A percentile compares a stretch with the other conserved stretches of the same genome.
Conservation (phyloP, 2,329 filamentous ascomycete genomes). For the Colletotrichum spinosum region DNA sequence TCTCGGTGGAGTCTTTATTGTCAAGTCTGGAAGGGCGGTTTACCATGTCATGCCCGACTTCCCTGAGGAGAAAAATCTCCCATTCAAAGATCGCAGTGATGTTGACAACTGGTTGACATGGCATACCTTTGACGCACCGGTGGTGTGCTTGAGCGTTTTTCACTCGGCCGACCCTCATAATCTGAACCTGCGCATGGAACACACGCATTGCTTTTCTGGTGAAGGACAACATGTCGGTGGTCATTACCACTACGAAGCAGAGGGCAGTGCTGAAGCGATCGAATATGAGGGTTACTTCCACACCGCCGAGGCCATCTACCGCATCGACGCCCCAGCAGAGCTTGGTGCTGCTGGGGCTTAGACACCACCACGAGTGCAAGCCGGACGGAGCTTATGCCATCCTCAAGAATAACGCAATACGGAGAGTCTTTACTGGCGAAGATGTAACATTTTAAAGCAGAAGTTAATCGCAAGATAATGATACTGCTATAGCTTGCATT, state of each 20-base stretch:
- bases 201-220: constrained; percentile 58
- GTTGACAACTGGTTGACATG: constrained; percentile 54
- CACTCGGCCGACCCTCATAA: constrained; percentile 54
- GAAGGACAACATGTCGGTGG: constrained; percentile 49
- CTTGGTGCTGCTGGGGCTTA: too few species aligned
- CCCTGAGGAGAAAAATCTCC: constrained; percentile 40
- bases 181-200: constrained; percentile 56
- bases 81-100: constrained; percentile 44
- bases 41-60: constrained; percentile 61
- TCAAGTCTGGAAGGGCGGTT: constrained; percentile 49
- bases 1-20: constrained; percentile 54
- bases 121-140: constrained; percentile 49
- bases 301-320: constrained; percentile 52
- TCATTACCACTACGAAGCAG: constrained; percentile 57
- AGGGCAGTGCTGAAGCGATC: constrained; percentile 46
- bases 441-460: too few species aligned
- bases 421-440: too few species aligned
- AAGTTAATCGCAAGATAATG: too few species aligned
- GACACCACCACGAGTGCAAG: too few species aligned
- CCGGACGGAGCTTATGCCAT: too few species aligned
- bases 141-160: constrained; percentile 55
- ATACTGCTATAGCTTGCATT: too few species aligned
- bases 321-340: constrained; percentile 45
- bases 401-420: too few species aligned
- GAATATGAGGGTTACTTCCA: constrained; percentile 62